These are phyloP conservation scores for Russula olivacea DNA, from an alignment of 768 basidiomycete genomes.

Conservation along the genomic window DNA sequence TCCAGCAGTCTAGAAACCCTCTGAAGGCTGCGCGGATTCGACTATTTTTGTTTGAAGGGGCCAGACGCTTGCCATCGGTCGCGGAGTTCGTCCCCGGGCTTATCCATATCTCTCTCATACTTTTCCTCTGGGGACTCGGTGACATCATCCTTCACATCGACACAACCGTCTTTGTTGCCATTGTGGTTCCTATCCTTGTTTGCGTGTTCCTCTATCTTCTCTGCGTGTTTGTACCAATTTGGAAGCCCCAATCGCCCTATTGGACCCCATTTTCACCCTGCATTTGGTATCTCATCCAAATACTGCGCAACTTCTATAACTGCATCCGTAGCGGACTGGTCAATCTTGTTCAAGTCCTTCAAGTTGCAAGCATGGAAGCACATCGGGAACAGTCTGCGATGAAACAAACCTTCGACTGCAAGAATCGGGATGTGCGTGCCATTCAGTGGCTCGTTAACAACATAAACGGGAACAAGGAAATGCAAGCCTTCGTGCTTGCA, in stretches of 20 bases:
- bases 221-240: not conserved
- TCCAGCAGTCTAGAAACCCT: conserved; percentile 30
- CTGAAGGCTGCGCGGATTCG: conserved; percentile 37
- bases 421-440: not conserved
- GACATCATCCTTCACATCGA: conserved; percentile 36
- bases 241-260: conserved; percentile 16
- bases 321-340: not conserved
- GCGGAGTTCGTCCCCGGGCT: conserved; percentile 41
- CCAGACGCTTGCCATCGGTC: conserved; percentile 37
- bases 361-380: not conserved
- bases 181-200: conserved; percentile 4
- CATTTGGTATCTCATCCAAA: conserved; percentile 11
- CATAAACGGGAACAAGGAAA: not conserved
- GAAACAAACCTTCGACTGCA: not conserved
- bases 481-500: not conserved
- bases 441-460: conserved; percentile 1
- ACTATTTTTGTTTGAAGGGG: conserved; percentile 36
- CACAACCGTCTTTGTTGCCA: conserved; percentile 2
- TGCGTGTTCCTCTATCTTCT: conserved; percentile 17
- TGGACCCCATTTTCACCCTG: not conserved
- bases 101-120: conserved; percentile 42
- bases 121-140: conserved; percentile 33
- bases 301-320: not conserved
- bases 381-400: conserved; percentile 3
- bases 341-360: too few species aligned